Percentiles rank a stretch among this genome's conserved stretches.
phyloP scores from a whole-genome alignment of 2,329 filamentous ascomycete genomes.

The Venturia oleaginea region DNA sequence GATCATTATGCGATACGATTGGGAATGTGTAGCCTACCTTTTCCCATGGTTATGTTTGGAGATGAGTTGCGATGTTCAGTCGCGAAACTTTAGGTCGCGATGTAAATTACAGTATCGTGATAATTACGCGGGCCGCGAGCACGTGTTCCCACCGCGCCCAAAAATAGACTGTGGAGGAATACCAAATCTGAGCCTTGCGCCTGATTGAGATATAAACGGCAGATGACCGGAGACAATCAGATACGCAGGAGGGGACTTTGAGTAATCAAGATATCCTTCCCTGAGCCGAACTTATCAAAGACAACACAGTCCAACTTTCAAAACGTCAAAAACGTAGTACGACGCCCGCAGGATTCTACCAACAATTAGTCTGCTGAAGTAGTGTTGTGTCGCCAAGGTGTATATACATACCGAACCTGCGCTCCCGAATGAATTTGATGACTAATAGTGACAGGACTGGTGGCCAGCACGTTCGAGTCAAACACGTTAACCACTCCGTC shows the following conservation, averaged over 20 bases:
- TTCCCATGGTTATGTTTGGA: neutral
- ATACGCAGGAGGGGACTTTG: too few species aligned
- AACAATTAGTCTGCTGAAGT: too few species aligned
- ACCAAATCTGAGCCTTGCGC: neutral
- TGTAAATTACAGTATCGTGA: neutral
- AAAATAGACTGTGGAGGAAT: neutral
- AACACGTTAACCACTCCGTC: constrained; percentile 5
- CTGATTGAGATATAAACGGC: too few species aligned
- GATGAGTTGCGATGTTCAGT: neutral
- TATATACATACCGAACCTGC: neutral
- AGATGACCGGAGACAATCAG: too few species aligned
- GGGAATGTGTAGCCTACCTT: neutral
- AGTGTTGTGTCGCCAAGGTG: too few species aligned
- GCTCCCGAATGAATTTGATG: constrained; percentile 6
- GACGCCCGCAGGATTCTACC: constrained; percentile 5
- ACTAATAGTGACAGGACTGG: neutral
- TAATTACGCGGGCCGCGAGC: neutral
- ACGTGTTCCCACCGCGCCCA: neutral
- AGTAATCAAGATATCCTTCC: too few species aligned
- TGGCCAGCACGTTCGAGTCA: neutral
- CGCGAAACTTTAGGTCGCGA: neutral
- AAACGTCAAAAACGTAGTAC: neutral
- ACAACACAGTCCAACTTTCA: too few species aligned
- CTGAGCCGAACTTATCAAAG: too few species aligned
- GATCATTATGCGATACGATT: neutral